Evolutionary conservation across 1,139 yeast genomes (phyloP).

Genomic region (Lodderomyces orthopsilosis): DNA sequence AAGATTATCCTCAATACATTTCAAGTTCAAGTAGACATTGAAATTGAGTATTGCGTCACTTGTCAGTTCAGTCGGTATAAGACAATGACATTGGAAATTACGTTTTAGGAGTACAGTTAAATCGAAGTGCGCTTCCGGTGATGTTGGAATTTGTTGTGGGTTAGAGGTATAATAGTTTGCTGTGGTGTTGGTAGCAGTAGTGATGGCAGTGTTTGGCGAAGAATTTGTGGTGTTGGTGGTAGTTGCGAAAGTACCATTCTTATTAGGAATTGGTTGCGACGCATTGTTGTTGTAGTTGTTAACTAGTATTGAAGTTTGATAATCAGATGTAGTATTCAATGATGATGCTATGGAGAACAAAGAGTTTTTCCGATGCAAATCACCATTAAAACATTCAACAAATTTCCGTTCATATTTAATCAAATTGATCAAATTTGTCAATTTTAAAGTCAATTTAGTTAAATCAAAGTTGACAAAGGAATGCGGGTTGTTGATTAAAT

Average conservation of each 20-base stretch:
- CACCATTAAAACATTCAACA: neutral
- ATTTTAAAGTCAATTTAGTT: conserved; percentile 59
- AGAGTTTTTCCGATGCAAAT: conserved; percentile 12
- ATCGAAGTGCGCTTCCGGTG: conserved; percentile 27
- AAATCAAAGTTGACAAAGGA: conserved; percentile 69
- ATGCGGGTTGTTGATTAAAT: conserved; percentile 34
- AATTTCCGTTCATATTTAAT: conserved; percentile 20
- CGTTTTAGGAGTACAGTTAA: conserved; percentile 32
- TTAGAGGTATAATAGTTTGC: conserved; percentile 1
- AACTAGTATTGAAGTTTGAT: conserved; percentile 14
- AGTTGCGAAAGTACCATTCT: neutral
- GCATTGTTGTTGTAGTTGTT: neutral
- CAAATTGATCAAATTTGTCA: conserved; percentile 39
- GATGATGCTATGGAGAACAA: conserved; percentile 15
- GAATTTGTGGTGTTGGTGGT: neutral
- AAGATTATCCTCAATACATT: conserved; percentile 15
- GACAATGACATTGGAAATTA: conserved; percentile 35
- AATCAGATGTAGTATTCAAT: conserved; percentile 10
- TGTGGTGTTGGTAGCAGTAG: neutral
- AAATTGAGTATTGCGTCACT: conserved; percentile 37
- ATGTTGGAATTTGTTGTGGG: conserved; percentile 14
- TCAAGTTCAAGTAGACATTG: conserved; percentile 35
- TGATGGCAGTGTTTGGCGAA: neutral
- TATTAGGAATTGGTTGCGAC: neutral
- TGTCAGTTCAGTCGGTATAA: conserved; percentile 37